Evolutionary conservation across 2,329 filamentous ascomycete genomes (phyloP).

Genomic region (Hypoxylon sp.): DNA sequence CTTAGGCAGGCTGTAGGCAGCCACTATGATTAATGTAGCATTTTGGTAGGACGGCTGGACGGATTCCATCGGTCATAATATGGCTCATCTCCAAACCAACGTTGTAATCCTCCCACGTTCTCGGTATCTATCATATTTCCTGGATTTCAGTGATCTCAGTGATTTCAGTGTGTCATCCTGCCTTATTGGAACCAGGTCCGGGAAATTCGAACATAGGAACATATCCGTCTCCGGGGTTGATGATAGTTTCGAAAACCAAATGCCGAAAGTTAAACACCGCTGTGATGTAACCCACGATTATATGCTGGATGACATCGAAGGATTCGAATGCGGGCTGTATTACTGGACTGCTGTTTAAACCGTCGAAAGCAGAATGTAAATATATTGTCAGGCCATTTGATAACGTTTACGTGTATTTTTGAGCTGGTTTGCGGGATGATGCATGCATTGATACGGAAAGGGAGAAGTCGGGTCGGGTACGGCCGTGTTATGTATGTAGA

Average conservation of each 20-base stretch:
- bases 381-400: conserved; percentile 32
- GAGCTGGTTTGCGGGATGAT: conserved; percentile 27
- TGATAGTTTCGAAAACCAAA: not conserved
- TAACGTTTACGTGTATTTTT: conserved; percentile 36
- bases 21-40: conserved; percentile 13
- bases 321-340: not conserved
- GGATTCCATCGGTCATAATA: conserved; percentile 33
- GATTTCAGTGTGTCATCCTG: conserved; percentile 8
- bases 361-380: conserved; percentile 11
- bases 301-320: conserved; percentile 7
- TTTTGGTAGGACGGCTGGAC: conserved; percentile 40
- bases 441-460: conserved; percentile 31
- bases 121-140: conserved; percentile 24
- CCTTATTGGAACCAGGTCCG: conserved; percentile 23
- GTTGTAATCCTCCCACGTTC: conserved; percentile 31
- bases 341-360: not conserved
- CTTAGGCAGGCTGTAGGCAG: not conserved
- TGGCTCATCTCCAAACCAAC: conserved; percentile 17
- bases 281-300: not conserved
- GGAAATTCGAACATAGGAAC: conserved; percentile 14
- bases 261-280: not conserved
- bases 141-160: conserved; percentile 5
- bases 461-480: conserved; percentile 24
- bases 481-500: conserved; percentile 8
- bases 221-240: not conserved